phyloP scores from a whole-genome alignment of 768 basidiomycete species.

The Agrocybe praecox region DNA sequence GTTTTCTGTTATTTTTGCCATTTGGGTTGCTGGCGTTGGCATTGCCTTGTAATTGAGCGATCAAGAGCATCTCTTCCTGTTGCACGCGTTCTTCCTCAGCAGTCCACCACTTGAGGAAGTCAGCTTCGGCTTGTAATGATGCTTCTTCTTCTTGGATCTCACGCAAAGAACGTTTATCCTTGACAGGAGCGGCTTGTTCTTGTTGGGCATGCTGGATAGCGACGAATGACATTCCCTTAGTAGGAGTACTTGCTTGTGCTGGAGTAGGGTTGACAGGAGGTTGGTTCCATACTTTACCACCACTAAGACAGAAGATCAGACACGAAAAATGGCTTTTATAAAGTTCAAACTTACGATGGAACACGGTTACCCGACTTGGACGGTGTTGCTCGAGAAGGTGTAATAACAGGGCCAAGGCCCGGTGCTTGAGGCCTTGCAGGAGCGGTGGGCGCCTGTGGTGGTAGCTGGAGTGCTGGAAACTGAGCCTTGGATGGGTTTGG shows the following conservation, averaged over 20 bases:
- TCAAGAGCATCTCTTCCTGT: constrained; percentile 41
- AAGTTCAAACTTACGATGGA: constrained; percentile 38
- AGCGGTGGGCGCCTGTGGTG: neutral
- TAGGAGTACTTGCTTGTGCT: constrained; percentile 26
- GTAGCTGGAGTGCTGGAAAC: neutral
- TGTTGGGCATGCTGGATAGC: constrained; percentile 86
- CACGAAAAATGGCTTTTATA: neutral
- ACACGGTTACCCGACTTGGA: constrained; percentile 15
- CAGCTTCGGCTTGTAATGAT: constrained; percentile 65
- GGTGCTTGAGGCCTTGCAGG: constrained; percentile 24
- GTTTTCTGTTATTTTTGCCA: constrained; percentile 7
- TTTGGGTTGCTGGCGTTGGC: constrained; percentile 1
- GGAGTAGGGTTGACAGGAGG: constrained; percentile 53
- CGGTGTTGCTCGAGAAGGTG: constrained; percentile 52
- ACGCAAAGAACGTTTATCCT: constrained; percentile 64
- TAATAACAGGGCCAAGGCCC: constrained; percentile 65
- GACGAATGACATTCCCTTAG: constrained; percentile 61
- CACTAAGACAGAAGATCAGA: constrained; percentile 19
- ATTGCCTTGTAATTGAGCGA: constrained; percentile 21
- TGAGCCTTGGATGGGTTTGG: neutral
- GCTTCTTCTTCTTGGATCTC: constrained; percentile 90
- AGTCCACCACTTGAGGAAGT: constrained; percentile 90
- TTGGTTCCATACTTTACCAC: constrained; percentile 66
- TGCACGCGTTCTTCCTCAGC: constrained; percentile 77
- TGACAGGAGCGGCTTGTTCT: constrained; percentile 46